Conservation (phyloP, 768 basidiomycete species). For the Termitomyces sp. region DNA sequence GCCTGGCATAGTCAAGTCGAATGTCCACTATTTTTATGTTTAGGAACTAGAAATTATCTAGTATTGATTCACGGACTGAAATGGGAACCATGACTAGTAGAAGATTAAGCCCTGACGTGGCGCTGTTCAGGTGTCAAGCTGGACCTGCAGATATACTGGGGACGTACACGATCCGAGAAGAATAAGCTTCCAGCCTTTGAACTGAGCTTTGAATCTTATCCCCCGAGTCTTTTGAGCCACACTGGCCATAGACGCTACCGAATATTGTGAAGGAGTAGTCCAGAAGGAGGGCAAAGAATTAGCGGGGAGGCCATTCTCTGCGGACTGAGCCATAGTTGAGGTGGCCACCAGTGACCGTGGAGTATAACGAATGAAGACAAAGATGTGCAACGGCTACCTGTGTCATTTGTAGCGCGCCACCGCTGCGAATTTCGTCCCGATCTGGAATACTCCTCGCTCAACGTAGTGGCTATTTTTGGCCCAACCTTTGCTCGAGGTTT, state of each 20-base stretch:
- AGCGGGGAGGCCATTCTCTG: constrained; percentile 5
- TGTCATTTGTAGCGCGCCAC: background rate
- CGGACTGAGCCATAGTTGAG: constrained; percentile 2
- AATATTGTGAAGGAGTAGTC: constrained; percentile 11
- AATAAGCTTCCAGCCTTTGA: constrained; percentile 49
- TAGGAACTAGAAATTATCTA: background rate
- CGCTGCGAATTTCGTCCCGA: background rate
- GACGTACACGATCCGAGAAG: constrained; percentile 55
- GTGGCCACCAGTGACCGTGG: constrained; percentile 12
- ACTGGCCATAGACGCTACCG: constrained; percentile 2
- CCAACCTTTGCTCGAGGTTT: background rate
- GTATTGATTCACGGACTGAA: constrained; percentile 43
- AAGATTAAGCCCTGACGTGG: constrained; percentile 61
- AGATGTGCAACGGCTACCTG: background rate
- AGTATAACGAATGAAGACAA: background rate
- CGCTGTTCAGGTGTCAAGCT: background rate
- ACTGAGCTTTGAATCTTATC: background rate
- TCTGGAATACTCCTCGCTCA: constrained; percentile 2
- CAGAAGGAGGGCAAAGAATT: constrained; percentile 12
- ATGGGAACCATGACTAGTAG: constrained; percentile 63
- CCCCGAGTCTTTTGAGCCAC: background rate
- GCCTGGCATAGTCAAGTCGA: constrained; percentile 43
- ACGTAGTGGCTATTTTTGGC: background rate
- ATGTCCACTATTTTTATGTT: constrained; percentile 43
- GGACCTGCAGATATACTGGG: background rate